Percentiles rank a stretch among this genome's conserved stretches.
These are phyloP conservation scores for Scorias spongiosa DNA, from an alignment of 2,329 filamentous ascomycete species.

Conservation along the genomic window DNA sequence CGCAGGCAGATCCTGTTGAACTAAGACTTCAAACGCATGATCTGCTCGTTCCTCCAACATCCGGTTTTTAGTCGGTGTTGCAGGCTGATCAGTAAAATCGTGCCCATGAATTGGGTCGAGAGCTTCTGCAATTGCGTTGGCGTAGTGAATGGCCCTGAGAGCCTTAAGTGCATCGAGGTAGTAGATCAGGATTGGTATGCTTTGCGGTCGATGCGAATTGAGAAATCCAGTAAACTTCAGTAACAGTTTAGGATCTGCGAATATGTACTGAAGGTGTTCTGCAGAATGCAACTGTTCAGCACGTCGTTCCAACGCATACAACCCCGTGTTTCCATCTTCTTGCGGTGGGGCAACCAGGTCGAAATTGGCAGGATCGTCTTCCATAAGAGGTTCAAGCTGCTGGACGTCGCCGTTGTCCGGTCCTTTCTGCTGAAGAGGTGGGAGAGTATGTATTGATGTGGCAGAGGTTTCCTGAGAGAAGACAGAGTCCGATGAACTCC, in stretches of 20 bases:
- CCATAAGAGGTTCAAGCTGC: conserved; percentile 31
- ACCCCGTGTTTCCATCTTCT: conserved; percentile 13
- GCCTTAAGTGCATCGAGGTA: conserved; percentile 60
- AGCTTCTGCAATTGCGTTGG: conserved; percentile 51
- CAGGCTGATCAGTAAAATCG: conserved; percentile 38
- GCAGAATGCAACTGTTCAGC: conserved; percentile 51
- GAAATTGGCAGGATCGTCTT: conserved; percentile 39
- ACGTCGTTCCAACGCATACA: conserved; percentile 46
- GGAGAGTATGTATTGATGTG: conserved; percentile 21
- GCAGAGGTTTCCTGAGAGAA: conserved; percentile 22
- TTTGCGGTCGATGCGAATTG: conserved; percentile 41
- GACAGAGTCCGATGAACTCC: conserved; percentile 20
- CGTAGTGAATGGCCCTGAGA: conserved; percentile 53
- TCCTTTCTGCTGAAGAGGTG: conserved; percentile 30
- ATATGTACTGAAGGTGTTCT: conserved; percentile 50
- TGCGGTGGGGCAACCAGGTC: conserved; percentile 31
- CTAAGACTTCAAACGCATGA: conserved; percentile 49
- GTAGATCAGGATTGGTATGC: conserved; percentile 52
- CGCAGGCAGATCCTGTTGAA: conserved; percentile 53
- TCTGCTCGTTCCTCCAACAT: conserved; percentile 47
- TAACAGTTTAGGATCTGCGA: conserved; percentile 46
- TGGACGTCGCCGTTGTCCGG: conserved; percentile 25
- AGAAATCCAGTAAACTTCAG: conserved; percentile 55
- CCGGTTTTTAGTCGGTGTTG: conserved; percentile 40
- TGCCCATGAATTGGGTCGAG: conserved; percentile 41